phyloP scores from a whole-genome alignment of 225 moss, liverwort and hornwort genomes.

The Thuidium tamariscinum region DNA sequence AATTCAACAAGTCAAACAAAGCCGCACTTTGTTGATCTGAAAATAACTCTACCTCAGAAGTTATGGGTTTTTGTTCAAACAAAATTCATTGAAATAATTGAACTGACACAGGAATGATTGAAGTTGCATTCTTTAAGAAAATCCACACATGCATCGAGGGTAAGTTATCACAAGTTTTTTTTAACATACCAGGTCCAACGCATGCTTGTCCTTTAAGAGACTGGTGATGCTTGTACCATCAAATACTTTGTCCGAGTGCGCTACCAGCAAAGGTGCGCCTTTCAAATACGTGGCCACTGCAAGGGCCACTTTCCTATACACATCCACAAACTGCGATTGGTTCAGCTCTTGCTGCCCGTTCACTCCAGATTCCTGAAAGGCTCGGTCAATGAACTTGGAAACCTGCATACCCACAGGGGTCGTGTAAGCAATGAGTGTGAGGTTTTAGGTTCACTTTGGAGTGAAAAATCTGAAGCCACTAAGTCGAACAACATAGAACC shows the following conservation, averaged over 20 bases:
- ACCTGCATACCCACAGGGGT: slow-evolving; percentile 3
- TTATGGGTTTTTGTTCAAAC: neutral
- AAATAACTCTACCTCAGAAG: too few species aligned
- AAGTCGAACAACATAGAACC: neutral
- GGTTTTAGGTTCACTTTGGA: neutral
- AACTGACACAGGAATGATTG: neutral
- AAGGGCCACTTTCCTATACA: slow-evolving; percentile 1
- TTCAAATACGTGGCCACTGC: slow-evolving; percentile 26
- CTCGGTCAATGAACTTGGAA: slow-evolving; percentile 13
- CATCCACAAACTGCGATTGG: slow-evolving; percentile 38
- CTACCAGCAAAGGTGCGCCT: slow-evolving; percentile 40
- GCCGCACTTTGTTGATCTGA: neutral
- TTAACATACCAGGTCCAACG: slow-evolving; percentile 33
- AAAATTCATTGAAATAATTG: neutral
- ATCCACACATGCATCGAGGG: neutral
- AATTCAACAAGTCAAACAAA: neutral
- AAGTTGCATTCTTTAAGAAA: neutral
- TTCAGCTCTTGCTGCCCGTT: slow-evolving; percentile 13
- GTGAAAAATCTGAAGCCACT: neutral
- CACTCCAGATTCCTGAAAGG: slow-evolving; percentile 18
- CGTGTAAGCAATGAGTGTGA: neutral
- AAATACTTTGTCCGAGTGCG: slow-evolving; percentile 56
- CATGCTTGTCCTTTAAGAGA: slow-evolving; percentile 37
- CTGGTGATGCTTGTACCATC: slow-evolving; percentile 38
- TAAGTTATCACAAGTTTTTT: neutral